Percentiles rank a stretch among this genome's conserved stretches.
Conservation (phyloP, 768 basidiomycete species). For the Suillus tomentosus region DNA sequence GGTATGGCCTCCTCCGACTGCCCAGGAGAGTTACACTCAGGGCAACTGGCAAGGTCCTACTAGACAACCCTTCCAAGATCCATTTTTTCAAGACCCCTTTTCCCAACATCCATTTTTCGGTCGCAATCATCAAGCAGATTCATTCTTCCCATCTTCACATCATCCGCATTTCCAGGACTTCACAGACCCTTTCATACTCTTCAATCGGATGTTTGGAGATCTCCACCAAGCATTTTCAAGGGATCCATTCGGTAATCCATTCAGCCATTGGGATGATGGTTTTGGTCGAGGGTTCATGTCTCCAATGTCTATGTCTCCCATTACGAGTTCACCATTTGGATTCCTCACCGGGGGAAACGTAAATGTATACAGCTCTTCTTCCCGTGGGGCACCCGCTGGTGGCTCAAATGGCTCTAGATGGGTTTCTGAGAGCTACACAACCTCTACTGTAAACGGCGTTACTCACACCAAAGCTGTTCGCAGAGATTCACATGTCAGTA, state of each 20-base stretch:
- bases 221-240: conserved; percentile 35
- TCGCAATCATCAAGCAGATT: conserved; percentile 29
- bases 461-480: conserved; percentile 58
- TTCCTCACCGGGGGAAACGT: background rate
- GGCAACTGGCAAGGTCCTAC: conserved; percentile 18
- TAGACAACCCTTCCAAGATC: conserved; percentile 20
- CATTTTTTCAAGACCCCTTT: conserved; percentile 25
- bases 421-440: conserved; percentile 58
- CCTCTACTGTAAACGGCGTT: conserved; percentile 64
- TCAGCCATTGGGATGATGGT: conserved; percentile 20
- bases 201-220: conserved; percentile 70
- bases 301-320: background rate
- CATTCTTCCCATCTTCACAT: conserved; percentile 27
- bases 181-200: conserved; percentile 75
- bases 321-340: background rate
- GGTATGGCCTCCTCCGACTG: conserved; percentile 69
- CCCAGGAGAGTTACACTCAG: conserved; percentile 16
- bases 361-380: conserved; percentile 7
- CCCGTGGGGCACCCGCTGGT: conserved; percentile 11
- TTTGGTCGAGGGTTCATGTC: conserved; percentile 12
- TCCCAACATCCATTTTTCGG: conserved; percentile 23
- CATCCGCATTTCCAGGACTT: conserved; percentile 39
- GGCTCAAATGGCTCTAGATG: conserved; percentile 37
- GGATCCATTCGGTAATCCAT: conserved; percentile 39
- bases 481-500: conserved; percentile 59